Evolutionary conservation across 352 stramenopile genomes (phyloP).

Genomic region (Phytophthora syringae): DNA sequence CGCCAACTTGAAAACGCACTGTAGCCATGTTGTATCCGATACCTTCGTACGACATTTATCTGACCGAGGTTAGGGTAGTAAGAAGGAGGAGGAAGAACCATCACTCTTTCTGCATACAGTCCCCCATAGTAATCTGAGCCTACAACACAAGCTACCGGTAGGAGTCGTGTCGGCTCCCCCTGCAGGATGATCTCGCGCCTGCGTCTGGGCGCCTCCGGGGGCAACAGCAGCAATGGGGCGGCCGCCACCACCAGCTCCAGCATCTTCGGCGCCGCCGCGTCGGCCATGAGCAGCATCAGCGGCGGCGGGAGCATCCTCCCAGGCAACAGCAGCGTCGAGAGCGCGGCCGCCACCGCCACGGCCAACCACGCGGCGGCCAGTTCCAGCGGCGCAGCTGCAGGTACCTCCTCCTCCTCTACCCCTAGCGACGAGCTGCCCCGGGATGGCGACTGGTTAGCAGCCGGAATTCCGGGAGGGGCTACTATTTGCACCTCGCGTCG

Average conservation of each 20-base stretch:
- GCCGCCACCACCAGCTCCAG: slow-evolving; percentile 56
- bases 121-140: slow-evolving; percentile 8
- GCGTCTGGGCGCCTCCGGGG: slow-evolving; percentile 52
- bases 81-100: slow-evolving; percentile 18
- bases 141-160: no score
- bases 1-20: neutral
- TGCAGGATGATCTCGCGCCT: slow-evolving; percentile 72
- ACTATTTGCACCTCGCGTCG: slow-evolving; percentile 76
- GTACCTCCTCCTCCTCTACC: slow-evolving; percentile 27
- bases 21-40: slow-evolving; percentile 21
- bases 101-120: slow-evolving; percentile 19
- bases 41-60: slow-evolving; percentile 20
- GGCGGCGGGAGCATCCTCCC: slow-evolving; percentile 49
- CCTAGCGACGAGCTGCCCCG: slow-evolving; percentile 47
- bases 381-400: slow-evolving; percentile 27
- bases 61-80: neutral
- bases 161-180: slow-evolving; percentile 8
- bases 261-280: slow-evolving; percentile 68
- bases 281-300: slow-evolving; percentile 58
- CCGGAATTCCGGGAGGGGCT: slow-evolving; percentile 67
- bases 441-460: slow-evolving; percentile 79
- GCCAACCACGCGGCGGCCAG: slow-evolving; percentile 43
- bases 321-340: slow-evolving; percentile 51
- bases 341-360: slow-evolving; percentile 40
- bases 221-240: slow-evolving; percentile 40